phyloP scores from a whole-genome alignment of 495 filamentous ascomycete genomes.

The Talaromyces stipitatus region DNA sequence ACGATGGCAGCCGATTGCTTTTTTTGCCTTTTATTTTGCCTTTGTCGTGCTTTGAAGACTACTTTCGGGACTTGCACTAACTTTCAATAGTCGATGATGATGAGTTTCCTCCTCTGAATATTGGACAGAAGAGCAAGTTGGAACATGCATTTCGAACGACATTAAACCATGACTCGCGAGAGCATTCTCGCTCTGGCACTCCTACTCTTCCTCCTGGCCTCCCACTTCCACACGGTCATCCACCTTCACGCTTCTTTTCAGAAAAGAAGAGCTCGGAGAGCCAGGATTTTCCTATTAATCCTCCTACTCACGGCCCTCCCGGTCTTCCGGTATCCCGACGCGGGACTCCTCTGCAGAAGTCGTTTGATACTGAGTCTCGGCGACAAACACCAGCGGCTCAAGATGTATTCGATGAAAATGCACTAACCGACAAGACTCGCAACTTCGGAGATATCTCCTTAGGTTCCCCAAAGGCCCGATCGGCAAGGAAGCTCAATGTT shows the following conservation, averaged over 20 bases:
- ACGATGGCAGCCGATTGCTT: conserved; percentile 10
- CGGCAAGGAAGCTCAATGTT: conserved; percentile 19
- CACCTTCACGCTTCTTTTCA: conserved; percentile 30
- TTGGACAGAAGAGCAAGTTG: conserved; percentile 27
- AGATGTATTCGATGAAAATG: conserved; percentile 10
- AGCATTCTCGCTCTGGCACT: conserved; percentile 37
- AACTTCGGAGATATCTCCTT: conserved; percentile 35
- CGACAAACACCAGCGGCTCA: conserved; percentile 15
- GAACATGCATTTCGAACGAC: conserved; percentile 39
- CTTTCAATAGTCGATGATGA: conserved; percentile 32
- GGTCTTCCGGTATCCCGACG: conserved; percentile 23
- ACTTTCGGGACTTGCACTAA: conserved; percentile 15
- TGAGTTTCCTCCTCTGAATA: conserved; percentile 46
- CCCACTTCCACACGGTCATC: too few relatives aligned
- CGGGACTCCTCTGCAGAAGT: conserved; percentile 22
- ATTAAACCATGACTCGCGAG: conserved; percentile 23
- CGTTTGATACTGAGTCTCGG: conserved; percentile 15
- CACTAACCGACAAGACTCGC: conserved; percentile 18
- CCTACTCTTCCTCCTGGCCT: conserved; percentile 63
- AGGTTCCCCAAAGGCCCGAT: conserved; percentile 35
- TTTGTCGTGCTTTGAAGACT: conserved; percentile 7
- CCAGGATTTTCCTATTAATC: conserved; percentile 19
- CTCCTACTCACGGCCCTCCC: conserved; percentile 21
- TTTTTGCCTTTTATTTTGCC: conserved; percentile 8
- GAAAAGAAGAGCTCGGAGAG: conserved; percentile 25